phyloP scores from a whole-genome alignment of 768 basidiomycete genomes.

The Lactifluus volemus region DNA sequence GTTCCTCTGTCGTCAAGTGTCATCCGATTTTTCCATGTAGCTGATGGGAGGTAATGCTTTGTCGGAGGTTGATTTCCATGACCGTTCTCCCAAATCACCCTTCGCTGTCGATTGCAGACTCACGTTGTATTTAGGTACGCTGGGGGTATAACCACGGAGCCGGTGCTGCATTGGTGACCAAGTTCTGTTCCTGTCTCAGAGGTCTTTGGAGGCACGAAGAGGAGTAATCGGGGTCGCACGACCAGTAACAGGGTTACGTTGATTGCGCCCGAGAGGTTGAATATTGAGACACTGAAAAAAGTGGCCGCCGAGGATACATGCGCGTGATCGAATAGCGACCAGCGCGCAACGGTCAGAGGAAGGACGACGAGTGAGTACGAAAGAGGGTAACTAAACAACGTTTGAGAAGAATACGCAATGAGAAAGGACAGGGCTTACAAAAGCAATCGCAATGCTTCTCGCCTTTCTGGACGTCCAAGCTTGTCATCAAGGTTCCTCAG shows the following conservation, averaged over 20 bases:
- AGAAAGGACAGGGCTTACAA: slow-evolving; percentile 20
- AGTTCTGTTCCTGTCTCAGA: not conserved
- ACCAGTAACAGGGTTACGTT: slow-evolving; percentile 31
- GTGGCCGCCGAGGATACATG: slow-evolving; percentile 27
- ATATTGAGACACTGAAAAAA: slow-evolving; percentile 21
- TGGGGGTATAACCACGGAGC: not conserved
- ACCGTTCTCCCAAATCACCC: not conserved
- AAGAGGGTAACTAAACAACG: slow-evolving; percentile 30
- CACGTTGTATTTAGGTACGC: not conserved
- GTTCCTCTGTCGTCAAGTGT: not conserved
- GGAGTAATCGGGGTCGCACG: slow-evolving; percentile 29
- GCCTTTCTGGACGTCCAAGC: not conserved
- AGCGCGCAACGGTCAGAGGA: slow-evolving; percentile 34
- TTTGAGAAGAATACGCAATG: not conserved
- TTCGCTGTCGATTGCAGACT: not conserved
- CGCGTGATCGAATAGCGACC: slow-evolving; percentile 27
- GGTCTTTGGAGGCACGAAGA: slow-evolving; percentile 22
- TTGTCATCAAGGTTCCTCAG: slow-evolving; percentile 3
- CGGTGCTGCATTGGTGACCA: not conserved
- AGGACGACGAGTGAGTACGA: slow-evolving; percentile 33
- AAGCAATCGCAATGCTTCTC: slow-evolving; percentile 16
- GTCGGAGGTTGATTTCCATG: not conserved
- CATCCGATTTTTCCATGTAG: too few species aligned
- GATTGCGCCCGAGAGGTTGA: too few species aligned
- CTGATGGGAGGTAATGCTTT: too few species aligned